A percentile compares a stretch with the other conserved stretches of the same genome.
Evolutionary conservation across 108 stramenopile genomes (phyloP).

Genomic region (Cyclotella sp.): DNA sequence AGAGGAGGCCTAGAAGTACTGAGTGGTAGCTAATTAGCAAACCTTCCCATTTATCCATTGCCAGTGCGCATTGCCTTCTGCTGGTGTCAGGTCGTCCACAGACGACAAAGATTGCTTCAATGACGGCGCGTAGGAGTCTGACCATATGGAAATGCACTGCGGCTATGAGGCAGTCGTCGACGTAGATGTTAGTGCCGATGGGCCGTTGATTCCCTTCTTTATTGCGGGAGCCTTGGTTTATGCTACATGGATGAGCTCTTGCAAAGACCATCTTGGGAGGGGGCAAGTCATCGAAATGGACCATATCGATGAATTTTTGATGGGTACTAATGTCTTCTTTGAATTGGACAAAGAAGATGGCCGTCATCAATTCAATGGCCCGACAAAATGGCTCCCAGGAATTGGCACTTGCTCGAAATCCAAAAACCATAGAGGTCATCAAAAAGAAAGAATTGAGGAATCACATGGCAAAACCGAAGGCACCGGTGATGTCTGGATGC

Average conservation of each 20-base stretch:
- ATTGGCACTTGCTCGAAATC: neutral
- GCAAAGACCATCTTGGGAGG: neutral
- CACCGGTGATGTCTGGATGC: constrained; percentile 1
- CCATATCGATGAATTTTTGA: too few species aligned
- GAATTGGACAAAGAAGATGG: neutral
- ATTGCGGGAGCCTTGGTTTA: neutral
- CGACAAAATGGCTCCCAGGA: constrained; percentile 12
- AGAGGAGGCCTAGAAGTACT: constrained; percentile 1
- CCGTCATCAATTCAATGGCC: constrained; percentile 1
- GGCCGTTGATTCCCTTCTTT: neutral
- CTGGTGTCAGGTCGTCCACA: neutral
- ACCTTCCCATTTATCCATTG: constrained; percentile 19
- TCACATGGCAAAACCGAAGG: neutral
- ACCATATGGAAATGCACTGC: neutral
- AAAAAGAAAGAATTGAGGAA: neutral
- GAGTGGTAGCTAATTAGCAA: neutral
- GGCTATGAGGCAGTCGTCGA: constrained; percentile 7
- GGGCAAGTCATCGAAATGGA: too few species aligned
- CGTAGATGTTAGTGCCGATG: neutral
- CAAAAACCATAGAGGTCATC: constrained; percentile 16
- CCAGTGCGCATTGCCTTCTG: constrained; percentile 11
- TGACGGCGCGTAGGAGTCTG: neutral
- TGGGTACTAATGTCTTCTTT: too few species aligned
- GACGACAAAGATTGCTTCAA: constrained; percentile 21
- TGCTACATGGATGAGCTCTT: neutral